Percentiles rank a stretch among this genome's conserved stretches.
phyloP scores from a whole-genome alignment of 2,329 filamentous ascomycete species.

The Beauveria caledonica region DNA sequence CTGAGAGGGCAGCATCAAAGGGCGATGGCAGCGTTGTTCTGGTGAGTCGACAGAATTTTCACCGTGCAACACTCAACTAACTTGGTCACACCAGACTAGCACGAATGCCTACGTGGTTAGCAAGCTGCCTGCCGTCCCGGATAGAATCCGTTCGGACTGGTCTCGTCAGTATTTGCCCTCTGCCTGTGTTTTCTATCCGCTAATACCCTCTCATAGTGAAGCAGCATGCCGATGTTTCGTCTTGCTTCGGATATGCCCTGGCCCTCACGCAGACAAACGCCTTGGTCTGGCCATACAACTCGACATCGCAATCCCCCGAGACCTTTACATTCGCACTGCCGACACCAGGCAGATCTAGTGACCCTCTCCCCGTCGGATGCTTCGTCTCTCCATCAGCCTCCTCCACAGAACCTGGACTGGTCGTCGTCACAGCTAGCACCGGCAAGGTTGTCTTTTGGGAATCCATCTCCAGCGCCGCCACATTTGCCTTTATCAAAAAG shows the following conservation, averaged over 20 bases:
- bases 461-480: conserved; percentile 81
- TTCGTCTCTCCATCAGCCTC: conserved; percentile 73
- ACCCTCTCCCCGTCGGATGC: conserved; percentile 72
- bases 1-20: conserved; percentile 52
- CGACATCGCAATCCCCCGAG: conserved; percentile 59
- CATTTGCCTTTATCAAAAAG: conserved; percentile 74
- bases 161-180: conserved; percentile 43
- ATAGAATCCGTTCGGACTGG: conserved; percentile 60
- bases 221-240: conserved; percentile 59
- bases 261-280: conserved; percentile 74
- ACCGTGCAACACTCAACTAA: conserved; percentile 13
- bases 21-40: conserved; percentile 60
- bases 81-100: conserved; percentile 51
- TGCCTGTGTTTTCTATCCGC: neutral
- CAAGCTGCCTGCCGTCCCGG: conserved; percentile 74
- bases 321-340: conserved; percentile 76
- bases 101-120: conserved; percentile 80
- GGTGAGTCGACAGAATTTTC: conserved; percentile 35
- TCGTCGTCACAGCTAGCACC: conserved; percentile 74
- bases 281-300: conserved; percentile 82
- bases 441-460: conserved; percentile 94
- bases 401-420: conserved; percentile 73
- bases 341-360: conserved; percentile 57
- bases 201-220: conserved; percentile 35
- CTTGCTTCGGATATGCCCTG: conserved; percentile 64